A percentile compares a stretch with the other conserved stretches of the same genome.
phyloP scores from a whole-genome alignment of 1,139 yeast species.

The Blastobotrys niveus region DNA sequence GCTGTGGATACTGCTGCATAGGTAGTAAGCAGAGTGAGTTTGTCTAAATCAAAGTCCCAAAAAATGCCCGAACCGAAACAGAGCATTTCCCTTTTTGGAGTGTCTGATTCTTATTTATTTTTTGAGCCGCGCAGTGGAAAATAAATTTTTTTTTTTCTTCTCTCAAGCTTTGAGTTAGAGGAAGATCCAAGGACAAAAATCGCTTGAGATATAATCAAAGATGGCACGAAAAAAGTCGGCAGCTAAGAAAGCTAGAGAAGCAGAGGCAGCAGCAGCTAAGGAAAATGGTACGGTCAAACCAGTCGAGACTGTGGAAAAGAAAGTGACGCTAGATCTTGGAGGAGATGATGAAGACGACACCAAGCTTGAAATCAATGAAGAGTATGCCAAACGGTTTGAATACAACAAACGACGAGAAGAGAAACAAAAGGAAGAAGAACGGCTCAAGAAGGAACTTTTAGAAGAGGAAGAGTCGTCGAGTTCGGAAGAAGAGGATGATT shows the following conservation, averaged over 20 bases:
- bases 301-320: too few relatives aligned
- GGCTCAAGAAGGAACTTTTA: slow-evolving; percentile 22
- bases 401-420: slow-evolving; percentile 34
- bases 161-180: neutral
- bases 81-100: too few relatives aligned
- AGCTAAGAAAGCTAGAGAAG: slow-evolving; percentile 66
- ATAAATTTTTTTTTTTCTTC: neutral
- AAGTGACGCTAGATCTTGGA: slow-evolving; percentile 13
- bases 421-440: slow-evolving; percentile 27
- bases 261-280: neutral
- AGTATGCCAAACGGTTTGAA: slow-evolving; percentile 32
- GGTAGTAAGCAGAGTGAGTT: neutral
- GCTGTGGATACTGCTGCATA: too few relatives aligned
- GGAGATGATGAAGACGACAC: slow-evolving; percentile 26
- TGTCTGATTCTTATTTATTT: neutral
- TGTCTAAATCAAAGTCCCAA: neutral
- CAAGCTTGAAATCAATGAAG: slow-evolving; percentile 29
- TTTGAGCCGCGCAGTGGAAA: neutral
- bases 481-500: slow-evolving; percentile 85
- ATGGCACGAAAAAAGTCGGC: slow-evolving; percentile 95
- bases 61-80: neutral
- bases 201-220: too few relatives aligned
- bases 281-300: too few relatives aligned
- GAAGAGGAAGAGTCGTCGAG: slow-evolving; percentile 36
- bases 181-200: too few relatives aligned